Base-by-base conservation (phyloP, 306 rosid species). In the Medicago ruthenica region DNA sequence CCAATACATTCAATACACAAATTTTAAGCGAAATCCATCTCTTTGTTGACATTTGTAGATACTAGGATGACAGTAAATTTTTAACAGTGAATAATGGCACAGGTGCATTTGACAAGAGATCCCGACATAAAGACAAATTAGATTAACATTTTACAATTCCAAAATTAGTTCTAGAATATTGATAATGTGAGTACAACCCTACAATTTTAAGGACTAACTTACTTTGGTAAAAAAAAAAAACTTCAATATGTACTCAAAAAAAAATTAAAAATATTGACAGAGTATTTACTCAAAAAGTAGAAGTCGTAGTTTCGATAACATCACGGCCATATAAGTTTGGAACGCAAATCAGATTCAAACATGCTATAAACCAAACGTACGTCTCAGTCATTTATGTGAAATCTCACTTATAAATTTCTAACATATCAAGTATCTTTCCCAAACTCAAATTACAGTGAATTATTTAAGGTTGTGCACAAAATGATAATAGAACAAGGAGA, bases 371-470 rank as follows among this genome's bases (percentile, higher is more conserved):
- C 27, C 27, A 54, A 54, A 17, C 59, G 7, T 8, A 9, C 2
- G 10, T 17, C 11, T 18, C 5, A 54, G 6, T 54, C 58, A 4
- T 18, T 54, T 54, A 54, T 54, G 9, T 8, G 31, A 31, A 55
- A 6, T 31, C 37, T 37, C 27, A 22, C 24, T 5, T 1, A n/a
- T 7, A 64, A 37, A 64, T 15, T 17, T 17, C 78, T 39, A 12
- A 58, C 47, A 70, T 34, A 70, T 41, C 39, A 59, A 45, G 36
- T 24, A 67, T 57, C 42, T 13, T 55, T 39, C 14, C 39, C 60
- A 85, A 76, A 48, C 69, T n/a, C 79, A 68, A 75, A 70, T 83
- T 34, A 71, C 60, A 41, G 70, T 22, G 57, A 76, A 36, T 10
- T 39, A 71, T 63, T 34, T 15, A 53, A 45, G 71, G 82, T 62